These are phyloP conservation scores for Fusarium oligoseptatum DNA, from an alignment of 2,329 filamentous ascomycete genomes.

Conservation along the genomic window DNA sequence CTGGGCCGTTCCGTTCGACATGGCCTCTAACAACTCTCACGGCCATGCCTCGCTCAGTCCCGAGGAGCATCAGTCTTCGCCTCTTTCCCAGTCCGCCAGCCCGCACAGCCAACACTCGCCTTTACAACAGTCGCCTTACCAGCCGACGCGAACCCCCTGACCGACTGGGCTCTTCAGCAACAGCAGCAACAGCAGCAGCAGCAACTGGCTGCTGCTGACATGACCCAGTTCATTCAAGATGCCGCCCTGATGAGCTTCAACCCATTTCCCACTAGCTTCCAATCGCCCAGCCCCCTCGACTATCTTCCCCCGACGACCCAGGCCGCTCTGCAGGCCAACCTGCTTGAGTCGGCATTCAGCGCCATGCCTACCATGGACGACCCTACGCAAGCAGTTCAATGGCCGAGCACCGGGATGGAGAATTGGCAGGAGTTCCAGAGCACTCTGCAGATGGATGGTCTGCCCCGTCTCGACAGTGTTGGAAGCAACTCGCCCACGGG, in stretches of 20 bases:
- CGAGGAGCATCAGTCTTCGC: conserved; percentile 63
- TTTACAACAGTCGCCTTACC: conserved; percentile 68
- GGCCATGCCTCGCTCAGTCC: conserved; percentile 64
- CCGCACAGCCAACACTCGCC: conserved; percentile 64
- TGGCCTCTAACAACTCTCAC: conserved; percentile 59
- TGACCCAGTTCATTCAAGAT: conserved; percentile 69
- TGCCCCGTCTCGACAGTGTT: conserved; percentile 57
- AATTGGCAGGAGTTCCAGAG: conserved; percentile 86
- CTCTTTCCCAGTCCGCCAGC: conserved; percentile 65
- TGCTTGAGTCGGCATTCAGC: conserved; percentile 74
- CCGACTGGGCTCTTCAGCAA: conserved; percentile 73
- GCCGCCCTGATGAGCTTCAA: conserved; percentile 68
- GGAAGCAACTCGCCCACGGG: conserved; percentile 61
- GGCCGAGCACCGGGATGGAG: conserved; percentile 72
- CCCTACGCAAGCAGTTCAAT: conserved; percentile 68
- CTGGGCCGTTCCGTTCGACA: conserved; percentile 68
- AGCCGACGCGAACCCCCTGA: conserved; percentile 64
- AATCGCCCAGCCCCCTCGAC: conserved; percentile 68
- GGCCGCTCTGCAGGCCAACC: conserved; percentile 71
- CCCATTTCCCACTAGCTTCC: conserved; percentile 65
- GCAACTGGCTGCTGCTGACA: conserved; percentile 58
- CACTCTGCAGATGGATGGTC: conserved; percentile 65
- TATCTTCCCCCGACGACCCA: conserved; percentile 75
- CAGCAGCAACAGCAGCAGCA: conserved; percentile 58
- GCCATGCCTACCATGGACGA: conserved; percentile 70